Evolutionary conservation across 1,284 basidiomycete genomes (phyloP).

Genomic region (Wolfiporia cocos): DNA sequence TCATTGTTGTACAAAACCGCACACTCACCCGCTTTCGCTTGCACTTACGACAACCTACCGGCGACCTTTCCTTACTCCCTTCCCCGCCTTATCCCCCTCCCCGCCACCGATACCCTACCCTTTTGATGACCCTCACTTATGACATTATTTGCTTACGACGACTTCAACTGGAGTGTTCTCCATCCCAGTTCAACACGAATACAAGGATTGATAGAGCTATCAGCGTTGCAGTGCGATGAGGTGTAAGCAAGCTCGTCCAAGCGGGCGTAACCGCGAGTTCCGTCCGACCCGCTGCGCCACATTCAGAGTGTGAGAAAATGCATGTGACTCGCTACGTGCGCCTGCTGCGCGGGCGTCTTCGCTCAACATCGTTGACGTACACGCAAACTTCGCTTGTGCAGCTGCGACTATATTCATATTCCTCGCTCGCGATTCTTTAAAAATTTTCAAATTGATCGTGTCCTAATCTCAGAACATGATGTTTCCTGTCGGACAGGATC

Average conservation of each 20-base stretch:
- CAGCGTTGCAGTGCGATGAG: not conserved
- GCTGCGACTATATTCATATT: too few species aligned
- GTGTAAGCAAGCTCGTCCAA: not conserved
- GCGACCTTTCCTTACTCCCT: slow-evolving; percentile 14
- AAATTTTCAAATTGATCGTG: too few species aligned
- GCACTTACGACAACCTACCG: slow-evolving; percentile 10
- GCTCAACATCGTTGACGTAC: too few species aligned
- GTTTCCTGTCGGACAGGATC: too few species aligned
- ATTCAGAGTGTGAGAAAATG: too few species aligned
- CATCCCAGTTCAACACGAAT: slow-evolving; percentile 12
- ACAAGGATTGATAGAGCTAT: slow-evolving; percentile 14
- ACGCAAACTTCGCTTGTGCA: too few species aligned
- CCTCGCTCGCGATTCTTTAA: too few species aligned
- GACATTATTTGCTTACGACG: slow-evolving; percentile 21
- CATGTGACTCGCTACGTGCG: too few species aligned
- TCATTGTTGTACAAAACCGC: slow-evolving; percentile 2
- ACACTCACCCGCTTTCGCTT: slow-evolving; percentile 6
- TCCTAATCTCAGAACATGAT: too few species aligned
- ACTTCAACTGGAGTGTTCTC: slow-evolving; percentile 12
- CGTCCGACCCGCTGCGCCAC: too few species aligned
- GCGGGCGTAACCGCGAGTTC: too few species aligned
- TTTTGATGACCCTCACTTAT: slow-evolving; percentile 15
- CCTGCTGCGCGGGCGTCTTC: too few species aligned
- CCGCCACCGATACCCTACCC: slow-evolving; percentile 13
- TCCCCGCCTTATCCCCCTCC: slow-evolving; percentile 2